These are phyloP conservation scores for Erodium maritimum DNA, from an alignment of 345 rosid species.

Conservation along the genomic window DNA sequence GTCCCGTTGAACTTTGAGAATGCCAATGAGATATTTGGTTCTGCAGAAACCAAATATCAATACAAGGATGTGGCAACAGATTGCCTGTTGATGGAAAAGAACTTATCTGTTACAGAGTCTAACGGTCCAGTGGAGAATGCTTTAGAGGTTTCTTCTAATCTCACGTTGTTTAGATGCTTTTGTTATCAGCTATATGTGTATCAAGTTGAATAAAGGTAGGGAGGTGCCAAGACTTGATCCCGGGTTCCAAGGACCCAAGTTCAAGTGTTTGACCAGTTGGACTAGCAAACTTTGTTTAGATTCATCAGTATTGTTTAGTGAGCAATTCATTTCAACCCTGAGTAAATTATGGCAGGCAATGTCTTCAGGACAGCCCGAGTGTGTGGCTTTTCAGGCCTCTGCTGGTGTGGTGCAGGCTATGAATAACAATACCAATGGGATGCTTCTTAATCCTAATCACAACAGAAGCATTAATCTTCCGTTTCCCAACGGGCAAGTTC, in stretches of 20 bases:
- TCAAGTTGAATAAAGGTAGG: no score
- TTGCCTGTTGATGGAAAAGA: conserved; percentile 26
- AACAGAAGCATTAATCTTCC: conserved; percentile 34
- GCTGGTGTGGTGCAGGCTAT: conserved; percentile 18
- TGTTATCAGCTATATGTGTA: no score
- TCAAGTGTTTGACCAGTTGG: no score
- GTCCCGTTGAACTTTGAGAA: conserved; percentile 28
- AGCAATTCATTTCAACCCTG: no score
- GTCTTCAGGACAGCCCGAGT: conserved; percentile 38
- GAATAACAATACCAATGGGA: conserved; percentile 15
- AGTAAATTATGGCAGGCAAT: no score
- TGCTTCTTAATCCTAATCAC: conserved; percentile 30
- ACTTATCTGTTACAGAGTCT: conserved; percentile 28
- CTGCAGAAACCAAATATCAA: conserved; percentile 16
- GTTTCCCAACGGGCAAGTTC: conserved; percentile 40
- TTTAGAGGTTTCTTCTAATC: conserved; percentile 26
- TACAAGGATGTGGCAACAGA: conserved; percentile 29
- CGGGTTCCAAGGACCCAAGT: no score
- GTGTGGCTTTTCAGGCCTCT: conserved; percentile 24
- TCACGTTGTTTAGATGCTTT: no score
- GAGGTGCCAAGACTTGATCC: no score
- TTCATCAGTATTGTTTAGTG: neutral
- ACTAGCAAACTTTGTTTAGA: conserved; percentile 1
- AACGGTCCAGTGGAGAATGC: conserved; percentile 35
- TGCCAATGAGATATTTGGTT: conserved; percentile 37